These are phyloP conservation scores for Adansonia madagascariensis DNA, from an alignment of 441 rosid species.

Conservation along the genomic window DNA sequence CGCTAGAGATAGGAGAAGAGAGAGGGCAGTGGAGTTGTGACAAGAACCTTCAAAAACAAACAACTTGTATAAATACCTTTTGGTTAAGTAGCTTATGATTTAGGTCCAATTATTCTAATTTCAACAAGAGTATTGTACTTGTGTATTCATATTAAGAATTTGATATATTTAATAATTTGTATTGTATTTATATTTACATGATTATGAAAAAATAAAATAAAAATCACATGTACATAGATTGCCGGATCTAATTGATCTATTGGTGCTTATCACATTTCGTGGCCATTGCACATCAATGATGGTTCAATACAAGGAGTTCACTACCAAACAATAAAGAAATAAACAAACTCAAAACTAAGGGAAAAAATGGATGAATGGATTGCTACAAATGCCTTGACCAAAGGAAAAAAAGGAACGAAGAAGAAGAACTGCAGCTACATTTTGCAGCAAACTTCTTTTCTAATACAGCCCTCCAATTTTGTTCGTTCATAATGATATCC, in stretches of 20 bases:
- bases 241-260: background rate
- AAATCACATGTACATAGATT: too few relatives aligned
- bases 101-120: too few relatives aligned
- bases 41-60: background rate
- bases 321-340: slow-evolving; percentile 29
- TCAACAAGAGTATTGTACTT: too few relatives aligned
- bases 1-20: slow-evolving; percentile 77
- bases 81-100: background rate
- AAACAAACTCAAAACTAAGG: slow-evolving; percentile 21
- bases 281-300: background rate
- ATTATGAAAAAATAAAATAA: too few relatives aligned
- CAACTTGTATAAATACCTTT: background rate
- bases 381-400: slow-evolving; percentile 41
- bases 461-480: slow-evolving; percentile 49
- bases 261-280: slow-evolving; percentile 17
- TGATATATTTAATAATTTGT: too few relatives aligned
- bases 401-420: slow-evolving; percentile 19
- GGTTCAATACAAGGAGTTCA: slow-evolving; percentile 28
- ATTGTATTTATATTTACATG: too few relatives aligned
- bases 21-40: slow-evolving; percentile 33
- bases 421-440: slow-evolving; percentile 28
- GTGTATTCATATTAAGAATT: too few relatives aligned
- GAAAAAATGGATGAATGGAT: slow-evolving; percentile 49
- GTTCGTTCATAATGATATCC: slow-evolving; percentile 21
- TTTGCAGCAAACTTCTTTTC: slow-evolving; percentile 42